Evolutionary conservation across 352 stramenopile genomes (phyloP), one percentile per base, ranked within the genome.

Genomic region (Globisporangium emineosum): DNA sequence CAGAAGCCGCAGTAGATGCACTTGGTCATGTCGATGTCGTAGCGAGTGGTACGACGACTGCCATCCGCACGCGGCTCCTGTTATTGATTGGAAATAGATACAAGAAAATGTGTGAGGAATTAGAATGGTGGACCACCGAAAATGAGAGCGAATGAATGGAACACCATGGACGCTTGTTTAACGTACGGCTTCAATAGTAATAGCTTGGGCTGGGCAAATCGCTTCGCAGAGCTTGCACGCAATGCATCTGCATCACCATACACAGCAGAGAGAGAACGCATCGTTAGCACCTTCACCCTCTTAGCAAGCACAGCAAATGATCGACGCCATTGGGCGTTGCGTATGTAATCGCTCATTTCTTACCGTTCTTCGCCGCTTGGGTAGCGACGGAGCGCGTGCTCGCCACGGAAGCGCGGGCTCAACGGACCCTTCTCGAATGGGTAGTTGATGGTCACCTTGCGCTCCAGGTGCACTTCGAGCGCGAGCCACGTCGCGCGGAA

Each of bases 1-100:
- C 93, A 98, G 78, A 98, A 98, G 49, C 93, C 97, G 75, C 97
- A 99, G 86, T 99, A 99, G 78, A 99, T 99, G 80, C 98, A 99
- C 85, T 99, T 99, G 70, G 98, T 99, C 97, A 99, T 99, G 82
- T 99, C 98, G 75, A 99, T 99, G 80, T 99, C 97, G 83, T 99
- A 99, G 60, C 97, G 90, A 15, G 97, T 99, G n/a, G 98, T 99
- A 76, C 97, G 95, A 72, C 97, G 89, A 33, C 93, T 96, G 51
- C 97, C 97, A 76, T 99, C 98, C 58, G 97, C 96, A 73, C 98
- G 93, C 60, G 94, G 86, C 75, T 99, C 97, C 83, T 93, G 53
- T 21, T 69, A 30, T 23, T 47, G 37, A 30, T 13, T 27, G 15
- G 15, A 30, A 30, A 47, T 51, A 47, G 29, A 32, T 27, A 55